These are phyloP conservation scores for Pilasporangium apinafurcum DNA, from an alignment of 352 stramenopile genomes.

Conservation along the genomic window DNA sequence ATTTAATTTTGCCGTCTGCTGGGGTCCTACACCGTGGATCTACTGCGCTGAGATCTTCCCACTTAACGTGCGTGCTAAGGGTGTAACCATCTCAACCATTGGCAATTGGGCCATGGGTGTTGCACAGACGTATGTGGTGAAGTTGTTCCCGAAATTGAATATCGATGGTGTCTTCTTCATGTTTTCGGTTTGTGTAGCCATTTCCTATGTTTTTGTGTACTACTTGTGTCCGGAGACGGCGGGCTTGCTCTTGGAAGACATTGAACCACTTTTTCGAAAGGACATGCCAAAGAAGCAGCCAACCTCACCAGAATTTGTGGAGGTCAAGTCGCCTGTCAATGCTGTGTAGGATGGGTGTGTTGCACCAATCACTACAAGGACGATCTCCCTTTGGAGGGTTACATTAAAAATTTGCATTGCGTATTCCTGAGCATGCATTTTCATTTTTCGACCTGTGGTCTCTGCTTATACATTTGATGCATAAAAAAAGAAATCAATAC, in stretches of 20 bases:
- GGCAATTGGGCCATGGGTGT: conserved; percentile 36
- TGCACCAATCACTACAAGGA: too few relatives aligned
- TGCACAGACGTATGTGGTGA: conserved; percentile 21
- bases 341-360: too few relatives aligned
- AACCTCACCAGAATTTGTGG: conserved; percentile 15
- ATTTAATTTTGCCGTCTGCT: conserved; percentile 35
- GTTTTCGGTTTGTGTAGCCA: conserved; percentile 31
- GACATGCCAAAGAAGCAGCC: conserved; percentile 5
- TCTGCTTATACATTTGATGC: too few relatives aligned
- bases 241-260: conserved; percentile 35
- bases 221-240: conserved; percentile 33
- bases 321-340: conserved; percentile 13
- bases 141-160: conserved; percentile 23
- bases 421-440: too few relatives aligned
- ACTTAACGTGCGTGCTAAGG: conserved; percentile 33
- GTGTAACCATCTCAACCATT: conserved; percentile 28
- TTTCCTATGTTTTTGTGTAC: conserved; percentile 27
- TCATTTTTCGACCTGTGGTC: too few relatives aligned
- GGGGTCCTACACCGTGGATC: conserved; percentile 42
- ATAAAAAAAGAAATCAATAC: too few relatives aligned
- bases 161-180: conserved; percentile 56
- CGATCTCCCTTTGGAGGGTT: too few relatives aligned
- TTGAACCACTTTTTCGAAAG: conserved; percentile 25
- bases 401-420: too few relatives aligned
- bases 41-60: conserved; percentile 50